phyloP scores from a whole-genome alignment of 192 early-diverging fungal species.

The Coemansia sp. region DNA sequence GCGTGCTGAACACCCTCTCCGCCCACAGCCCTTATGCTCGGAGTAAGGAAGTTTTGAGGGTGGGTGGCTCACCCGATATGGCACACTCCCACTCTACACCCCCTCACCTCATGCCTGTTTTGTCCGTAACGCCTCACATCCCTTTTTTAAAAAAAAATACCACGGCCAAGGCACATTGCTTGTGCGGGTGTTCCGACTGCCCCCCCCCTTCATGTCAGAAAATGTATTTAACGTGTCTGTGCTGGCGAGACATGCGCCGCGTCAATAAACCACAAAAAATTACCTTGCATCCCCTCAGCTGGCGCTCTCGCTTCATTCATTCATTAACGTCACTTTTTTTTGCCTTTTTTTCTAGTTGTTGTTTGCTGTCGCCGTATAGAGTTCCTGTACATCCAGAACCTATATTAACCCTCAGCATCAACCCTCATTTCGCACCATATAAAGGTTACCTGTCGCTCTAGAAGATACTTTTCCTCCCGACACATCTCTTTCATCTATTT shows the following conservation, averaged over 20 bases:
- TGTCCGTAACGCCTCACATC: slow-evolving; percentile 8
- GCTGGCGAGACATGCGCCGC: slow-evolving; percentile 6
- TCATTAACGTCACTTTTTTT: neutral
- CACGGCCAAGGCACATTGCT: slow-evolving; percentile 2
- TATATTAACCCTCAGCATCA: neutral
- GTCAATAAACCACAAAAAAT: slow-evolving; percentile 10
- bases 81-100: slow-evolving; percentile 2
- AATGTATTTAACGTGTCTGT: slow-evolving; percentile 5
- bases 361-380: neutral
- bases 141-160: slow-evolving; percentile 1
- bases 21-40: neutral
- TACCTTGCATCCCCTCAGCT: slow-evolving; percentile 10
- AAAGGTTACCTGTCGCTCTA: neutral
- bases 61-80: neutral
- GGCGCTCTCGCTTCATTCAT: slow-evolving; percentile 5
- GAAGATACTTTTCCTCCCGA: neutral
- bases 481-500: neutral
- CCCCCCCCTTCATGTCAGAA: neutral
- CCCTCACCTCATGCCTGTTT: slow-evolving; percentile 3
- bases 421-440: neutral
- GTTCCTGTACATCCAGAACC: neutral
- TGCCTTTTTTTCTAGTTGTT: neutral
- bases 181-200: neutral
- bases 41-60: neutral
- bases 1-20: neutral